Conservation (phyloP, 2,329 filamentous ascomycete species). For the Orbilia ellipsospora region DNA sequence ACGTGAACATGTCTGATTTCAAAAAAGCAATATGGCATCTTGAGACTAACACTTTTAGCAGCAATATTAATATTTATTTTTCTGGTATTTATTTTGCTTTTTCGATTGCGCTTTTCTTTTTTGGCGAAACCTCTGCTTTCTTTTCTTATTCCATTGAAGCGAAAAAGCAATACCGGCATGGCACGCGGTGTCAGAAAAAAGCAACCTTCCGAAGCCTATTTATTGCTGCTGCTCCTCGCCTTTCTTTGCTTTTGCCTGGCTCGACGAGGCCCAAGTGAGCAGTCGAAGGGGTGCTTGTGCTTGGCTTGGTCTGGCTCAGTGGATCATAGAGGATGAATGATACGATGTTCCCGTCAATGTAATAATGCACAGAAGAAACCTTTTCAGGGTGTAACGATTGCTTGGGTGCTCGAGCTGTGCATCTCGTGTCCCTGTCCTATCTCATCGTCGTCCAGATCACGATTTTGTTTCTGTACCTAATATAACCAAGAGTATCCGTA, state of each 20-base stretch:
- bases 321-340: slow-evolving; percentile 9
- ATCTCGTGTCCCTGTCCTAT: not conserved
- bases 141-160: slow-evolving; percentile 4
- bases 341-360: slow-evolving; percentile 31
- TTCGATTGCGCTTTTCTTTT: slow-evolving; percentile 8
- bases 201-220: slow-evolving; percentile 34
- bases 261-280: slow-evolving; percentile 36
- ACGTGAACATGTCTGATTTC: slow-evolving; percentile 2
- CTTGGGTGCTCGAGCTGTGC: slow-evolving; percentile 8
- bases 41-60: slow-evolving; percentile 10
- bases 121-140: slow-evolving; percentile 31
- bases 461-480: no score
- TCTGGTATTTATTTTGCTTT: slow-evolving; percentile 9
- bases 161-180: slow-evolving; percentile 50
- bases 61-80: not conserved
- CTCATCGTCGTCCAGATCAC: not conserved
- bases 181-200: slow-evolving; percentile 55
- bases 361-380: not conserved
- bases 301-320: not conserved
- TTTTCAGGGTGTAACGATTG: slow-evolving; percentile 39
- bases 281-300: slow-evolving; percentile 2
- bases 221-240: not conserved
- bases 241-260: no score
- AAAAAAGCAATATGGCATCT: not conserved
- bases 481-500: not conserved